phyloP scores from a whole-genome alignment of 495 filamentous ascomycete species.

The Pseudoneurospora amorphoporcata region DNA sequence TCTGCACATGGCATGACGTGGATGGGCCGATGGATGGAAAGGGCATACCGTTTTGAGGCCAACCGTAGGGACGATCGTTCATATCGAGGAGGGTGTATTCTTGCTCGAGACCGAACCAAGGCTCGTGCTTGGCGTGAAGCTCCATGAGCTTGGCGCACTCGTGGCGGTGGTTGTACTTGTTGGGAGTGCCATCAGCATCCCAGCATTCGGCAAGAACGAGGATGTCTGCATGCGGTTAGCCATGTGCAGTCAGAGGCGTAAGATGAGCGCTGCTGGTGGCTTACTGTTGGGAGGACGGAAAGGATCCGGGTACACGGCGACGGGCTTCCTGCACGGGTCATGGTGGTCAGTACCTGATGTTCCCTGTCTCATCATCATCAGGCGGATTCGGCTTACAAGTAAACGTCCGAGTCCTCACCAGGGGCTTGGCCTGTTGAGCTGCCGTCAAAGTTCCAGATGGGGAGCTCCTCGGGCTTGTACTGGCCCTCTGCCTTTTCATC shows the following conservation, averaged over 20 bases:
- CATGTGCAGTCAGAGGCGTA: slow-evolving; percentile 35
- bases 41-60: slow-evolving; percentile 45
- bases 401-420: slow-evolving; percentile 91
- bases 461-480: slow-evolving; percentile 62
- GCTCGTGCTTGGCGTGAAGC: slow-evolving; percentile 64
- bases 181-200: slow-evolving; percentile 85
- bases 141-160: slow-evolving; percentile 57
- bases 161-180: slow-evolving; percentile 89
- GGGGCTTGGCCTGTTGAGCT: slow-evolving; percentile 75
- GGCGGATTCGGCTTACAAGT: slow-evolving; percentile 37
- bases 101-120: slow-evolving; percentile 95
- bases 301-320: slow-evolving; percentile 61
- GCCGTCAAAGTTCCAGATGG: slow-evolving; percentile 96
- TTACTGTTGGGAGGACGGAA: slow-evolving; percentile 50
- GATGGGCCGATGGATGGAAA: neutral
- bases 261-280: slow-evolving; percentile 41
- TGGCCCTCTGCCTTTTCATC: slow-evolving; percentile 62
- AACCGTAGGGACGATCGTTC: slow-evolving; percentile 77
- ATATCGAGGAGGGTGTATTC: slow-evolving; percentile 57
- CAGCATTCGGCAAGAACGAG: slow-evolving; percentile 85
- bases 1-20: neutral
- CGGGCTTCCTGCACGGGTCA: slow-evolving; percentile 41
- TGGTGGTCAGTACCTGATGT: neutral
- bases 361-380: neutral
- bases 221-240: slow-evolving; percentile 27